These are phyloP conservation scores for Synchytrium microbalum DNA, from an alignment of 371 early-diverging fungal species.

Conservation along the genomic window DNA sequence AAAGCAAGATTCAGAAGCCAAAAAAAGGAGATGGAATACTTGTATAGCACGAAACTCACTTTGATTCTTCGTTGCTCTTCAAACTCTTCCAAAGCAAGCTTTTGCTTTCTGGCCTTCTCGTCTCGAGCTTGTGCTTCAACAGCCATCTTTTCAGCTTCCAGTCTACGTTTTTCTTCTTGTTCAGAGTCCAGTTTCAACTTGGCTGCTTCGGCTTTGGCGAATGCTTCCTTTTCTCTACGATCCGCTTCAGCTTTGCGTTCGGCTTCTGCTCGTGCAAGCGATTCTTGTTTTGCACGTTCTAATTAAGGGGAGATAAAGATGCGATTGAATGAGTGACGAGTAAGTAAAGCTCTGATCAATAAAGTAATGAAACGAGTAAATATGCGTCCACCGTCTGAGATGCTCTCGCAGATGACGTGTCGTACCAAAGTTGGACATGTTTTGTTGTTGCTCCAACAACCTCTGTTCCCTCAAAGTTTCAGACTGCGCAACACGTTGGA, in stretches of 20 bases:
- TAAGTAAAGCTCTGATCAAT: too few species aligned
- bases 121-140: slow-evolving; percentile 19
- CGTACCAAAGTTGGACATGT: background rate
- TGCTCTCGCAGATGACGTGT: too few species aligned
- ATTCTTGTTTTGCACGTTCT: too few species aligned
- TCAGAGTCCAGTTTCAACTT: slow-evolving; percentile 6
- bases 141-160: slow-evolving; percentile 13
- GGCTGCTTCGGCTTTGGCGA: slow-evolving; percentile 16
- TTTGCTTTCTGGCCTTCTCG: slow-evolving; percentile 24
- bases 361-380: too few species aligned
- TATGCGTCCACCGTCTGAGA: too few species aligned
- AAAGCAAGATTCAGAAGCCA: background rate
- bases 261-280: background rate
- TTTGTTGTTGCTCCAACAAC: background rate
- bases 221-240: slow-evolving; percentile 1
- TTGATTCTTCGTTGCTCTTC: slow-evolving; percentile 30
- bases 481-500: background rate
- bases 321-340: too few species aligned
- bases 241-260: background rate
- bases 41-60: slow-evolving; percentile 7
- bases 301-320: too few species aligned
- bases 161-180: slow-evolving; percentile 5
- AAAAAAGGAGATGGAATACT: background rate
- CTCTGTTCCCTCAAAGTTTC: background rate
- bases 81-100: slow-evolving; percentile 29